Evolutionary conservation across 306 rosid genomes (phyloP), one percentile per base, ranked within the genome.

Genomic region (Castanea mollissima): DNA sequence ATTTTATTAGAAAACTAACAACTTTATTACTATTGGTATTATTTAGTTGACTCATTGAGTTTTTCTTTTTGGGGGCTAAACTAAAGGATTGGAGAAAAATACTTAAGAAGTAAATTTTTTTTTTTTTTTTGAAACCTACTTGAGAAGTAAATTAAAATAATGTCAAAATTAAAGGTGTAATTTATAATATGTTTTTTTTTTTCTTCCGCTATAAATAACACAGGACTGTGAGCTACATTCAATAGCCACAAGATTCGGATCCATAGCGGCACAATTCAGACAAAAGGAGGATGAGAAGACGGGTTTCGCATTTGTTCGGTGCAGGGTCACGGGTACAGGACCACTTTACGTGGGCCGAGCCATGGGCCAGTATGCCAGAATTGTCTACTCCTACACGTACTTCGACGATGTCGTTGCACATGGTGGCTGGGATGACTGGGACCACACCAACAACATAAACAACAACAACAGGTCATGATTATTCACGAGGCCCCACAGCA

Each of bases 341-440:
- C 94, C 91, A 0, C 6, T 94, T 0, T 94, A 94, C 4, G 93
- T 94, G 74, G 98, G 98, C 1, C 90, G 97, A 21, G 97, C 96
- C 68, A 90, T 91, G 98, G 93, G 94, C 29, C 88, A 85, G 46
- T 87, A 87, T 85, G 85, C 97, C 0, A 82, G 96, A 76, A 91
- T 94, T 8, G 93, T 94, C 32, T 94, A 88, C 60, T 74, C 97
- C 2, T 87, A 74, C 79, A 89, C 98, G 2, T 92, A 86, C 79
- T 94, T 92, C 21, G 97, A 84, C n/a, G 70, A 92, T 62, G 77
- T 92, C 1, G 88, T 94, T 21, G 92, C 97, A 3, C 89, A 65
- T 56, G 94, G 96, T 4, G 98, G 92, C 69, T 94, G 97, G 98
- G 94, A 90, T 70, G 96, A 90, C 69, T 90, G 97, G 92, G 89